Conservation (phyloP, 2,329 filamentous ascomycete genomes). For the Microsporum canis region DNA sequence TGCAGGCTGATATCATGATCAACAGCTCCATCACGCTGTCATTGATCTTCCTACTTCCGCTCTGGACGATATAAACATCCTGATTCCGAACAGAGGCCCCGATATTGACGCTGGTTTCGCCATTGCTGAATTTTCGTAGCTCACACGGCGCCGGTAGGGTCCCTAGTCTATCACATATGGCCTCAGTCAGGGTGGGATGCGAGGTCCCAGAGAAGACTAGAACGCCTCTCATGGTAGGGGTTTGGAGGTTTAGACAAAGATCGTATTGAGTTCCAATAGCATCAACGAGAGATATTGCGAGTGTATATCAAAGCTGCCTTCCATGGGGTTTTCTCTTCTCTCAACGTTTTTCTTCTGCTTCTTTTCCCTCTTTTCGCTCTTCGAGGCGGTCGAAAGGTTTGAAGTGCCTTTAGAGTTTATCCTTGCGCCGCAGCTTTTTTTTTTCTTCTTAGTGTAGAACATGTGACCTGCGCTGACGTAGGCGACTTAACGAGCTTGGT, state of each 20-base stretch:
- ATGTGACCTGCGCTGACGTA: neutral
- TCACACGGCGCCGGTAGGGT: constrained; percentile 48
- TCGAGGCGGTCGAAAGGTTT: neutral
- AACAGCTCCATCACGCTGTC: constrained; percentile 98
- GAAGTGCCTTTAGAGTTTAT: neutral
- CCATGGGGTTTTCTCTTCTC: neutral
- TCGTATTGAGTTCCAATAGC: neutral
- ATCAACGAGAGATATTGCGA: neutral
- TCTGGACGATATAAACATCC: constrained; percentile 98
- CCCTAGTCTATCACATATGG: constrained; percentile 55
- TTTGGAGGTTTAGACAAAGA: neutral
- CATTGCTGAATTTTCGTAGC: constrained; percentile 57
- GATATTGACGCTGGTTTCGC: constrained; percentile 59
- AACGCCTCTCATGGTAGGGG: constrained; percentile 48
- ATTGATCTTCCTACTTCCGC: constrained; percentile 89
- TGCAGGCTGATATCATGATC: constrained; percentile 98
- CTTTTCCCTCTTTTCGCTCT: neutral
- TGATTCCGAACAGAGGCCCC: constrained; percentile 75
- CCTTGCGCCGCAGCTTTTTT: neutral
- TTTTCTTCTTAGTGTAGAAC: neutral
- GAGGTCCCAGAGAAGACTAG: constrained; percentile 58
- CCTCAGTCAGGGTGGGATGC: constrained; percentile 52
- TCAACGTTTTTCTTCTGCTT: neutral
- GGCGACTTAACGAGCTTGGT: neutral
- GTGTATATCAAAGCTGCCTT: neutral